A percentile compares a stretch with the other conserved stretches of the same genome.
These are phyloP conservation scores for Epichloe hybrida DNA, from an alignment of 2,329 filamentous ascomycete genomes.

Conservation along the genomic window DNA sequence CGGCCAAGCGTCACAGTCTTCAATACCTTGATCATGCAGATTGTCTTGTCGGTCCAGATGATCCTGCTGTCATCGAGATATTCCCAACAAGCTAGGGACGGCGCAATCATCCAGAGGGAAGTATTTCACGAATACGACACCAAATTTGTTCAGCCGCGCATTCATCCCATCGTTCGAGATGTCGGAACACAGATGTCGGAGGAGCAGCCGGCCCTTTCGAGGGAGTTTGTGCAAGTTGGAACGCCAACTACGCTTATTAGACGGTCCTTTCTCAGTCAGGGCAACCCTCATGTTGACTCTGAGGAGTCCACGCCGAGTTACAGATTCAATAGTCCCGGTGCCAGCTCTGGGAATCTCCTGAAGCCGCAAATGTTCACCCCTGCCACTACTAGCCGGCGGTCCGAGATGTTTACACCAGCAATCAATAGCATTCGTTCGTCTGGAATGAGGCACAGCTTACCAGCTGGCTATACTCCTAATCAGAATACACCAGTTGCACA, in stretches of 20 bases:
- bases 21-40: conserved; percentile 64
- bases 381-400: conserved; percentile 1
- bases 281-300: conserved; percentile 68
- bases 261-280: conserved; percentile 65
- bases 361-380: conserved; percentile 17
- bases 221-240: conserved; percentile 33
- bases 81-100: conserved; percentile 74
- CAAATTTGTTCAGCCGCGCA: conserved; percentile 82
- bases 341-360: conserved; percentile 18
- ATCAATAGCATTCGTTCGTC: conserved; percentile 16
- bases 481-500: neutral
- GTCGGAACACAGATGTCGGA: conserved; percentile 66
- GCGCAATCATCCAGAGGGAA: conserved; percentile 72
- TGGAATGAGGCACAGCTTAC: conserved; percentile 21
- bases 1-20: conserved; percentile 76
- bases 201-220: conserved; percentile 26
- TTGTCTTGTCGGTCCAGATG: conserved; percentile 65
- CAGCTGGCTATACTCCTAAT: conserved; percentile 13
- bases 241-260: conserved; percentile 51
- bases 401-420: conserved; percentile 22
- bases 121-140: conserved; percentile 92
- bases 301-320: conserved; percentile 30
- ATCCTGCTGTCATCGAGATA: conserved; percentile 60
- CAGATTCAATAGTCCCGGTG: neutral
- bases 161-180: conserved; percentile 66